Conservation (phyloP, 176 grass and related monocot species). For the Cenchrus americanus region DNA sequence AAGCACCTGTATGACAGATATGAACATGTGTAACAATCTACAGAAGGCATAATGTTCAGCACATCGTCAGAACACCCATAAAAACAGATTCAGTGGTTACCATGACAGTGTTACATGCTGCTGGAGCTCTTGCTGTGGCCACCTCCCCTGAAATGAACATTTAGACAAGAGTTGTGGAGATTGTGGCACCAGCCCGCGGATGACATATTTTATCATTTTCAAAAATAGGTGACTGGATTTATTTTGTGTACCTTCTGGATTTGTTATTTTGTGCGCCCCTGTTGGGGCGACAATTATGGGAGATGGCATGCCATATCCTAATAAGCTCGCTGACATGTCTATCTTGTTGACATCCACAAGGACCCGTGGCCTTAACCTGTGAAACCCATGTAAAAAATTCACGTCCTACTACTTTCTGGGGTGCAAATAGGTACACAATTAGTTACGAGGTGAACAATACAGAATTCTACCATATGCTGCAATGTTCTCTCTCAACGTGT, state of each 20-base stretch:
- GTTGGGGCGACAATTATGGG: constrained; percentile 84
- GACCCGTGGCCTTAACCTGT: constrained; percentile 79
- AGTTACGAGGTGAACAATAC: constrained; percentile 35
- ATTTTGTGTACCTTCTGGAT: constrained; percentile 65
- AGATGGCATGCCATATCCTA: constrained; percentile 63
- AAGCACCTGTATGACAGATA: constrained; percentile 59
- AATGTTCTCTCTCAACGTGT: constrained; percentile 81
- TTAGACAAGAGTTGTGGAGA: constrained; percentile 9
- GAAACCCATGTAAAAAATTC: constrained; percentile 5
- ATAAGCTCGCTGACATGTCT: constrained; percentile 73
- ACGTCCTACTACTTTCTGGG: background rate
- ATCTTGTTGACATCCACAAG: constrained; percentile 88
- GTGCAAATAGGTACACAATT: background rate
- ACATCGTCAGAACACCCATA: background rate
- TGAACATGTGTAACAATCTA: constrained; percentile 23
- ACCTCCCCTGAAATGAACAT: constrained; percentile 71
- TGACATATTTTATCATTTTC: background rate
- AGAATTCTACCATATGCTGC: constrained; percentile 80
- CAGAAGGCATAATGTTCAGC: background rate
- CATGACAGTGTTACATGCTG: constrained; percentile 25
- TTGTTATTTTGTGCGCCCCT: constrained; percentile 64
- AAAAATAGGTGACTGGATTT: background rate
- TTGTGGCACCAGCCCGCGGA: background rate
- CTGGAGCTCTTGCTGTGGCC: constrained; percentile 32
- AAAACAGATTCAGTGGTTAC: background rate